phyloP scores from a whole-genome alignment of 2,329 filamentous ascomycete genomes.

The Seiridium unicorne region DNA sequence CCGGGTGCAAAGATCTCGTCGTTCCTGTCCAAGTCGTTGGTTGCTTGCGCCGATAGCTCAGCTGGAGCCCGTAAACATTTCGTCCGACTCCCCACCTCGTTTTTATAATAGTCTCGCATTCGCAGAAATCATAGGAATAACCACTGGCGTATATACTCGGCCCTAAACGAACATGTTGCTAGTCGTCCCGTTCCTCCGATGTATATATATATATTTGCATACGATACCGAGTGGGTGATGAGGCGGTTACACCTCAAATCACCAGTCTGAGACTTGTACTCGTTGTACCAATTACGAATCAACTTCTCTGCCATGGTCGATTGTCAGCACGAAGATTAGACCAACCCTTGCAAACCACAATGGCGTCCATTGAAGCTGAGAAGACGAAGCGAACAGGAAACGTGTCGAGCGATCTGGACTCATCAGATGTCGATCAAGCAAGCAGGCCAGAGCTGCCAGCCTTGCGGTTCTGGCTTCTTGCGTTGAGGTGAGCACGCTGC shows the following conservation, averaged over 20 bases:
- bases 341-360: neutral
- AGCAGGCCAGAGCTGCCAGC: neutral
- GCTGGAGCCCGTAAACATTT: too few relatives aligned
- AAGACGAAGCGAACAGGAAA: neutral
- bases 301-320: neutral
- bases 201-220: neutral
- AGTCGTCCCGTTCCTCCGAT: too few relatives aligned
- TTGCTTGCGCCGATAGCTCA: too few relatives aligned
- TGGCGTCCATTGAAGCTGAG: neutral
- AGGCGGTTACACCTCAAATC: neutral
- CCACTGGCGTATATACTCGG: too few relatives aligned
- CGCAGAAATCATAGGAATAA: too few relatives aligned
- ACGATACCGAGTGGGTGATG: too few relatives aligned
- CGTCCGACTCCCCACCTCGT: too few relatives aligned
- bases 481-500: conserved; percentile 1
- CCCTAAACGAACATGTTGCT: neutral
- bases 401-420: neutral
- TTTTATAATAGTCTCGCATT: too few relatives aligned
- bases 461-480: conserved; percentile 2
- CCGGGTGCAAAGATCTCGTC: too few relatives aligned
- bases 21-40: too few relatives aligned
- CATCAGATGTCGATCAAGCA: neutral
- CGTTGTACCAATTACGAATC: neutral
- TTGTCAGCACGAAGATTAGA: neutral
- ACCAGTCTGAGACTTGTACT: neutral